Percentiles rank a stretch among this genome's conserved stretches.
These are phyloP conservation scores for Capsicum baccatum DNA, from an alignment of 257 asterid genomes.

Conservation along the genomic window DNA sequence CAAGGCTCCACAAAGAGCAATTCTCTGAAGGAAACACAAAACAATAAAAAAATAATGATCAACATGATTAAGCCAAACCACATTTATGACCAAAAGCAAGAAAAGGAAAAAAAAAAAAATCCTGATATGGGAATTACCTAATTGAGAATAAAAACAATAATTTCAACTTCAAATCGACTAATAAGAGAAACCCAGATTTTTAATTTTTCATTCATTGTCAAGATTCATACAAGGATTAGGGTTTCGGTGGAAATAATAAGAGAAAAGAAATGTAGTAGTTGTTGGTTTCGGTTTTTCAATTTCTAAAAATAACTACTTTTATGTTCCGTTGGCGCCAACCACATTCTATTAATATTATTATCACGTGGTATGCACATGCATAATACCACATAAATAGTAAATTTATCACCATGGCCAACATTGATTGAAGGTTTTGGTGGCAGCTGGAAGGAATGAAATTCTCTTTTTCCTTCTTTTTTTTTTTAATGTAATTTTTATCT, in stretches of 20 bases:
- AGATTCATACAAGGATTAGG: slow-evolving; percentile 17
- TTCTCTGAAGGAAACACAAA: background rate
- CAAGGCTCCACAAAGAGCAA: background rate
- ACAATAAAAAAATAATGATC: background rate
- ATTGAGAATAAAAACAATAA: background rate
- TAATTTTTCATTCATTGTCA: background rate
- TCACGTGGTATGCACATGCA: background rate
- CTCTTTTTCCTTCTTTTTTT: background rate
- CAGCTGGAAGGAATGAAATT: background rate
- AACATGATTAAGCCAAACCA: background rate
- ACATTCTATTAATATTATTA: background rate
- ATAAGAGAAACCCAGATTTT: background rate
- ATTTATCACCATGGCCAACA: background rate
- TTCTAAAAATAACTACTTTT: slow-evolving; percentile 5
- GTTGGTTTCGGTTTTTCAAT: background rate
- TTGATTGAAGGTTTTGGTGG: background rate
- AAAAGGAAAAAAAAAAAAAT: background rate
- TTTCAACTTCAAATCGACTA: background rate
- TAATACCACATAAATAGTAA: background rate
- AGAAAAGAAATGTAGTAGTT: background rate
- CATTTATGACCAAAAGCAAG: background rate
- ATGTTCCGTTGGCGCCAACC: slow-evolving; percentile 16
- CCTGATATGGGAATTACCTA: slow-evolving; percentile 4
- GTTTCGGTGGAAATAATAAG: slow-evolving; percentile 4
- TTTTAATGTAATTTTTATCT: background rate